These are phyloP conservation scores for Xylariaceae sp. DNA, from an alignment of 2,329 filamentous ascomycete genomes.

Conservation along the genomic window DNA sequence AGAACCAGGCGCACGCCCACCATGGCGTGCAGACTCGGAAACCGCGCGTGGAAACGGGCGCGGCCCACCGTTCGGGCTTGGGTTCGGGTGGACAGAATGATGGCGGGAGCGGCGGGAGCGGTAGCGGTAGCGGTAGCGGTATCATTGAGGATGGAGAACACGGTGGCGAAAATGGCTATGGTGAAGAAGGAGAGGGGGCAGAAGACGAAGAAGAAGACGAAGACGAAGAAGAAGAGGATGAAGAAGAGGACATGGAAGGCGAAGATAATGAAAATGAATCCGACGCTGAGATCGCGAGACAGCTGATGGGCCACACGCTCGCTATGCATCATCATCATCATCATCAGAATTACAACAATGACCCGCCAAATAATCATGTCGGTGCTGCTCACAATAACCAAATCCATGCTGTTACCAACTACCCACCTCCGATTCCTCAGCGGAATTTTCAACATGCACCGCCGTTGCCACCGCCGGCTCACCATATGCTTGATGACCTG, in stretches of 20 bases:
- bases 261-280: conserved; percentile 15
- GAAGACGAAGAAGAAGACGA: not conserved
- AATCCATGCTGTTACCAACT: not conserved
- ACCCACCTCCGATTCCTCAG: not conserved
- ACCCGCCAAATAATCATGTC: not conserved
- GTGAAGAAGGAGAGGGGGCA: not conserved
- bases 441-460: not conserved
- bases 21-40: conserved; percentile 14
- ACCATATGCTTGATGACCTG: not conserved
- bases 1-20: conserved; percentile 2
- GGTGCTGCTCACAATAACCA: not conserved
- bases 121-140: not conserved
- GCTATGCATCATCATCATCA: not conserved
- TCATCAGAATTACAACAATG: not conserved
- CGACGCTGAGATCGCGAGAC: conserved; percentile 18
- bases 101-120: not conserved
- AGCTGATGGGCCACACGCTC: conserved; percentile 8
- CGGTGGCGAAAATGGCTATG: conserved; percentile 6
- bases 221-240: not conserved
- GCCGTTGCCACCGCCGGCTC: not conserved
- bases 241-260: conserved; percentile 18
- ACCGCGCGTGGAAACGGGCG: conserved; percentile 5
- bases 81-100: not conserved
- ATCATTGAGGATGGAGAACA: not conserved
- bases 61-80: not conserved